Base-by-base conservation (phyloP, 257 asterid species). In the Nicotiana sylvestris region DNA sequence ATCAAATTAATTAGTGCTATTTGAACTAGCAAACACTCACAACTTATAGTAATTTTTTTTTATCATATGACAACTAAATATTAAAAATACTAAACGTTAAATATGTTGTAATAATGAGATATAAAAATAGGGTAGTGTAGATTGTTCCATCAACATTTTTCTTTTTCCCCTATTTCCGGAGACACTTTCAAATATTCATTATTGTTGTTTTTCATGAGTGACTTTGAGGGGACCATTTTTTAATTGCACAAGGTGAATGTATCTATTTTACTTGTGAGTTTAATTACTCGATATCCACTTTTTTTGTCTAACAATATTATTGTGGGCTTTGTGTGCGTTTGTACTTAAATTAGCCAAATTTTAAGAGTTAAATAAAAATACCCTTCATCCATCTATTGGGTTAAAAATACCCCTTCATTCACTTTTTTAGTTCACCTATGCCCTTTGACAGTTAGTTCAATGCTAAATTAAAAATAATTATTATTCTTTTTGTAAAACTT, bases 151-250 rank as follows among this genome's bases (percentile, higher is more conserved):
- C 5, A 49, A 74, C 29, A 39, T 49, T 49, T 49, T 72, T 46
- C 55, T 72, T 74, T 74, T 33, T 39, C 76, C 77, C 80, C 64
- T 74, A 49, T 74, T 74, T 49, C 62, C 80, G 80, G 80, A 74
- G 80, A 30, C 56, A 77, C 72, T 61, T 68, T 66, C 81, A 68
- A 92, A 80, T 58, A 79, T 83, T 87, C 53, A 74, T 74, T 49
- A 74, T 74, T 87, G 88, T 72, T 84, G 87, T 78, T 80, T 43
- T 77, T 32, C 61, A 76, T 78, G 53, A 85, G 87, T 85, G 91
- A 86, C 79, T 83, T 81, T 82, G 86, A 82, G 92, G 93, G 95
- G 95, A 91, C 93, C 95, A 90, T 86, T 74, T 68, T 78, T 64
- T 8, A 61, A 55, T 39, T 70, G 78, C 83, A 78, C 35, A 66